Evolutionary conservation across 768 basidiomycete species (phyloP).

Genomic region (Amanita jacksonii): DNA sequence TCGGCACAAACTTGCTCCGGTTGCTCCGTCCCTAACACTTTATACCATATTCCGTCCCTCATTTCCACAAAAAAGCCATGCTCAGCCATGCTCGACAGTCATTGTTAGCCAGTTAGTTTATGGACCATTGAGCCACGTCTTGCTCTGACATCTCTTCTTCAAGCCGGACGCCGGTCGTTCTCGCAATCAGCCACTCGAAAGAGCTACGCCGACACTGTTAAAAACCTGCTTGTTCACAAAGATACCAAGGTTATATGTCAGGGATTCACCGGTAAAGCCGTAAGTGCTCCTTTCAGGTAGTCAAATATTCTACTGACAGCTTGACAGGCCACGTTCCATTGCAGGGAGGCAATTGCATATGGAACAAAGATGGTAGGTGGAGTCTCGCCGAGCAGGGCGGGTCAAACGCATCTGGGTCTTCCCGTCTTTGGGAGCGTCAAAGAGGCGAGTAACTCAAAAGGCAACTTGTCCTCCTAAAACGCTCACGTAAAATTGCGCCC

Average conservation of each 20-base stretch:
- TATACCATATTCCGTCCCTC: not conserved
- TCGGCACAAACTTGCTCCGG: not conserved
- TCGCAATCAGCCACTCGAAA: constrained; percentile 64
- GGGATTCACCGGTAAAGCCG: constrained; percentile 93
- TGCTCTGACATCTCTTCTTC: constrained; percentile 6
- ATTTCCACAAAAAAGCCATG: constrained; percentile 28
- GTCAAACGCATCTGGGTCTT: constrained; percentile 88
- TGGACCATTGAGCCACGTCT: not conserved
- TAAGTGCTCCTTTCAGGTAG: constrained; percentile 22
- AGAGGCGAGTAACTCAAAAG: constrained; percentile 62
- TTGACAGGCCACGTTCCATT: constrained; percentile 89
- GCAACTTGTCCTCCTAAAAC: too few relatives aligned
- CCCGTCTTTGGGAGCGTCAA: constrained; percentile 89
- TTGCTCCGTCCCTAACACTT: not conserved
- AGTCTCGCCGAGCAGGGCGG: constrained; percentile 94
- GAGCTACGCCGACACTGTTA: constrained; percentile 82
- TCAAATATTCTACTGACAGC: not conserved
- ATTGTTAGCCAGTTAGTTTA: constrained; percentile 38
- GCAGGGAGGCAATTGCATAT: constrained; percentile 84
- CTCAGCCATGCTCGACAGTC: constrained; percentile 54
- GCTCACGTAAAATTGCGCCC: too few relatives aligned
- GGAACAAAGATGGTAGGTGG: constrained; percentile 98
- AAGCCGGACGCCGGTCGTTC: constrained; percentile 72
- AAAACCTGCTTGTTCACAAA: constrained; percentile 87
- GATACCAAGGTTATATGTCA: constrained; percentile 93